Conservation (phyloP, 805 yeast genomes). For the Sungouiella blattae region DNA sequence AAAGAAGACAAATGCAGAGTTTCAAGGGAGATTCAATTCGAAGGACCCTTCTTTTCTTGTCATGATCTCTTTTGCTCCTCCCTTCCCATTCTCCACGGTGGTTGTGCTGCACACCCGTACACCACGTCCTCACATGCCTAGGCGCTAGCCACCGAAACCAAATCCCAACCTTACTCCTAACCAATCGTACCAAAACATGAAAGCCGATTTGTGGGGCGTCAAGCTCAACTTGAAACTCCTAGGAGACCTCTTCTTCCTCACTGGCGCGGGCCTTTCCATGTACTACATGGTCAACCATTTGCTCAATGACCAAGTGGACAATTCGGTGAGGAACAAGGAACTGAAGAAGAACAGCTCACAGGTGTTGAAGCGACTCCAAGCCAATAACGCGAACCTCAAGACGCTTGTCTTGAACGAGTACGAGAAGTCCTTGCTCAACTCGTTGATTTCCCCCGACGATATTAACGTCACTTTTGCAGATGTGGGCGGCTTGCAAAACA, state of each 20-base stretch:
- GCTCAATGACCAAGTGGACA: slow-evolving; percentile 32
- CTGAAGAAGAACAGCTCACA: slow-evolving; percentile 58
- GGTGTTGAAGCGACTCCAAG: slow-evolving; percentile 31
- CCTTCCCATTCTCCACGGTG: too few relatives aligned
- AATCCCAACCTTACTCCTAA: too few relatives aligned
- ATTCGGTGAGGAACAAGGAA: slow-evolving; percentile 47
- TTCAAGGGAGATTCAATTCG: too few relatives aligned
- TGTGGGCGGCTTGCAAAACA: slow-evolving; percentile 83
- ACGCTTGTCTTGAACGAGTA: slow-evolving; percentile 60
- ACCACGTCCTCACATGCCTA: too few relatives aligned
- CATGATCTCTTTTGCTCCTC: too few relatives aligned
- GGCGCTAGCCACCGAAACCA: too few relatives aligned
- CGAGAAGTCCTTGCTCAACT: slow-evolving; percentile 72
- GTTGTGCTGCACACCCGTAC: slow-evolving; percentile 3
- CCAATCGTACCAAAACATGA: too few relatives aligned
- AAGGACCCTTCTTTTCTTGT: too few relatives aligned
- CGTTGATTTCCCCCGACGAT: slow-evolving; percentile 81
- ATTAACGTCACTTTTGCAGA: slow-evolving; percentile 73
- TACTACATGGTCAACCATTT: slow-evolving; percentile 55
- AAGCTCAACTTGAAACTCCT: slow-evolving; percentile 37
- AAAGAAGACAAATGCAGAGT: too few relatives aligned
- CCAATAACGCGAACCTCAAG: slow-evolving; percentile 55
- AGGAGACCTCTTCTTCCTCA: slow-evolving; percentile 39
- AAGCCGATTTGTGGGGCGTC: slow-evolving; percentile 31
- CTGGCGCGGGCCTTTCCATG: slow-evolving; percentile 66